Evolutionary conservation across 2,329 filamentous ascomycete species (phyloP).

Genomic region (Fusarium ambrosium): DNA sequence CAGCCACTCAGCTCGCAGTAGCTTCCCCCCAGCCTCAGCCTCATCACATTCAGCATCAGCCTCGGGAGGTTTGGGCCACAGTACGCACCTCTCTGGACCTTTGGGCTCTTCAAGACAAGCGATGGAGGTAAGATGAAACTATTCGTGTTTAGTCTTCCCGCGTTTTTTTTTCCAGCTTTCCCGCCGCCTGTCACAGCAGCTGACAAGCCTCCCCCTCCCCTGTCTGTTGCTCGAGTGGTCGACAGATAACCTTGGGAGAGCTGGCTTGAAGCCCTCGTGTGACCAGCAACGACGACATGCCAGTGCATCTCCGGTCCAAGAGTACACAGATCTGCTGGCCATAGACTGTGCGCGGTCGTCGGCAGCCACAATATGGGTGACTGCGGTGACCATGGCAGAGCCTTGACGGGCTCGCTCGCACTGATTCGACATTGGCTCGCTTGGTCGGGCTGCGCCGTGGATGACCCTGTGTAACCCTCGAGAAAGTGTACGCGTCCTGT

Average conservation of each 20-base stretch:
- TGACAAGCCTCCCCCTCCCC: not conserved
- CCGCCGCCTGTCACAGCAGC: not conserved
- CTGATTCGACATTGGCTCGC: constrained; percentile 36
- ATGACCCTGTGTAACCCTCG: constrained; percentile 35
- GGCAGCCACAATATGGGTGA: constrained; percentile 22
- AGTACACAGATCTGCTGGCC: constrained; percentile 7
- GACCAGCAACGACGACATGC: constrained; percentile 17
- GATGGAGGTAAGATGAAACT: constrained; percentile 38
- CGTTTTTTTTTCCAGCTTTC: not conserved
- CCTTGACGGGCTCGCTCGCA: constrained; percentile 3
- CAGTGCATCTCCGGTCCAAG: not conserved
- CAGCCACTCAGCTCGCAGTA: constrained; percentile 22
- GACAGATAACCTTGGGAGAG: constrained; percentile 11
- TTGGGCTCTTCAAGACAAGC: constrained; percentile 7
- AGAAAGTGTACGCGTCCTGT: constrained; percentile 24
- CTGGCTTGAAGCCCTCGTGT: constrained; percentile 31
- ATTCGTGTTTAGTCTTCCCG: constrained; percentile 7
- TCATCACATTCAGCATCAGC: constrained; percentile 22
- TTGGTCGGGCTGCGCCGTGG: constrained; percentile 22
- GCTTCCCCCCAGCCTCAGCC: not conserved
- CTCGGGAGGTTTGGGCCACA: constrained; percentile 23
- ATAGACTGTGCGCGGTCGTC: constrained; percentile 6
- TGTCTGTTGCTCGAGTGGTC: constrained; percentile 10
- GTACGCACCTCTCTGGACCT: constrained; percentile 8
- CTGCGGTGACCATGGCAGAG: constrained; percentile 11